Evolutionary conservation across 257 asterid species (phyloP).

Genomic region (Solanum etuberosum): DNA sequence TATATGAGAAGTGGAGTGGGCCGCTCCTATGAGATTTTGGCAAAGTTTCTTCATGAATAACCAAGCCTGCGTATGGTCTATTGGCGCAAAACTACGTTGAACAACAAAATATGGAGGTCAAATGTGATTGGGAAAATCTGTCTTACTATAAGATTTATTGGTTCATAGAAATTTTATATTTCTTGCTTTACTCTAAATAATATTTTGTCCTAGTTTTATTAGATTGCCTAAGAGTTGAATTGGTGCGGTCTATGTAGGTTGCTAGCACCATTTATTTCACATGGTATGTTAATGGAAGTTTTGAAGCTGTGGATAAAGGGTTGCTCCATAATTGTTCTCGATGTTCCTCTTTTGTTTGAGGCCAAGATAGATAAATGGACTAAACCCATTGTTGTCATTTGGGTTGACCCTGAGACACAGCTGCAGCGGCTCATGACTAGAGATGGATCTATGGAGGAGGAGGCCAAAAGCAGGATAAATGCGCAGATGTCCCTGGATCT

Average conservation of each 20-base stretch:
- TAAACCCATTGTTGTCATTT: constrained; percentile 71
- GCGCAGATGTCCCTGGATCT: constrained; percentile 84
- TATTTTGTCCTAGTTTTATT: not conserved
- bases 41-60: no score
- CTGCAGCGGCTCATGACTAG: constrained; percentile 68
- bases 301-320: constrained; percentile 79
- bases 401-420: constrained; percentile 84
- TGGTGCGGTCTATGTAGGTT: constrained; percentile 33
- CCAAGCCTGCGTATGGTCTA: no score
- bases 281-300: constrained; percentile 55
- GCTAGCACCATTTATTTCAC: constrained; percentile 72
- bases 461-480: constrained; percentile 59
- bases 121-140: no score
- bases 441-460: constrained; percentile 67
- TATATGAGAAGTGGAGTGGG: no score
- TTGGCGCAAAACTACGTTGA: no score
- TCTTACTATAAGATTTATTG: no score
- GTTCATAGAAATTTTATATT: not conserved
- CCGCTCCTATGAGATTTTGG: no score
- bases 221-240: not conserved
- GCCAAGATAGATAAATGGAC: constrained; percentile 87
- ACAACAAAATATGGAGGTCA: no score
- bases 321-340: constrained; percentile 58
- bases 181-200: not conserved
- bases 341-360: constrained; percentile 88